Percentiles rank a stretch among this genome's conserved stretches.
Conservation (phyloP, 352 stramenopile species). For the Globisporangium cystogenes region DNA sequence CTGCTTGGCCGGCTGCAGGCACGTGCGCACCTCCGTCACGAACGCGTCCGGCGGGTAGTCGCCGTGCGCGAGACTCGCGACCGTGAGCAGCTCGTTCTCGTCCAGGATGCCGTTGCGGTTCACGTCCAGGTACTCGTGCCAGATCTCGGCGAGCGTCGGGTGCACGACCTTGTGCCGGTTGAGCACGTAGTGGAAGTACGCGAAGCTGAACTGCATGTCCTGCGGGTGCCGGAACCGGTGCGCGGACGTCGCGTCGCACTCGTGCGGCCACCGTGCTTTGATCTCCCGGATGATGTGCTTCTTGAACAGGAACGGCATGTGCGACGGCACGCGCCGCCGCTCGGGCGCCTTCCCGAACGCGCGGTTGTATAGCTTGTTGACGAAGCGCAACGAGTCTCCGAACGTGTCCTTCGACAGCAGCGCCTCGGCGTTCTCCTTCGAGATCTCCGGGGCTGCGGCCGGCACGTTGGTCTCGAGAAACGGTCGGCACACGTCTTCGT, state of each 20-base stretch:
- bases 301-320: conserved; percentile 95
- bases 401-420: conserved; percentile 89
- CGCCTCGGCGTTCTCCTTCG: conserved; percentile 36
- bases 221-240: conserved; percentile 89
- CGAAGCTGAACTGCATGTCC: conserved; percentile 96
- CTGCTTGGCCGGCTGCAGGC: conserved; percentile 60
- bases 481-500: conserved; percentile 55
- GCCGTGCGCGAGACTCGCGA: conserved; percentile 75
- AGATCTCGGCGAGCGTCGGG: conserved; percentile 77
- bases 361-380: conserved; percentile 91
- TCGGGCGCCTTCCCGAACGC: conserved; percentile 73
- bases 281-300: conserved; percentile 86
- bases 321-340: conserved; percentile 85
- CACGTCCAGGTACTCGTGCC: conserved; percentile 84
- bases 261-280: conserved; percentile 68
- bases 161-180: conserved; percentile 80
- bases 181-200: conserved; percentile 94
- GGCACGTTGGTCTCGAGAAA: conserved; percentile 8
- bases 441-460: conserved; percentile 14
- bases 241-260: conserved; percentile 70
- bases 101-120: conserved; percentile 89
- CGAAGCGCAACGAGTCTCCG: conserved; percentile 87
- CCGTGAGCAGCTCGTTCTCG: conserved; percentile 88
- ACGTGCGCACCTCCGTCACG: conserved; percentile 59
- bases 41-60: conserved; percentile 67